Percentiles rank a stretch among this genome's conserved stretches.
These are phyloP conservation scores for Tulasnella sp. DNA, from an alignment of 768 basidiomycete genomes.

Conservation along the genomic window DNA sequence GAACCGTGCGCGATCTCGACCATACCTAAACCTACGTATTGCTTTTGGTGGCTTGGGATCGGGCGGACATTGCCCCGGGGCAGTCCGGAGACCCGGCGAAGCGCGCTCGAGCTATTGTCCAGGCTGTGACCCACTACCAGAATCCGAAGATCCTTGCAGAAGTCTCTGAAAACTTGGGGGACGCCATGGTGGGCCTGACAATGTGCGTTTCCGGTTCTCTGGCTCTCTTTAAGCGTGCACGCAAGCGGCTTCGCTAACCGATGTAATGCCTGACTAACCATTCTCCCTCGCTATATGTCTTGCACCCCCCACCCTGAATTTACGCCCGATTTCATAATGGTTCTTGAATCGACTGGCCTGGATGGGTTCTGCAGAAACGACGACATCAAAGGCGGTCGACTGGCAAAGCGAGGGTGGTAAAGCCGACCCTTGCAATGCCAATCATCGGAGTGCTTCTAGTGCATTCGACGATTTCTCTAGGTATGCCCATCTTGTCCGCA, in stretches of 20 bases:
- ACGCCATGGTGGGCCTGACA: conserved; percentile 91
- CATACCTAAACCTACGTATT: not conserved
- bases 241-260: not conserved
- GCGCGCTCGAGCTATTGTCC: conserved; percentile 92
- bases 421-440: conserved; percentile 32
- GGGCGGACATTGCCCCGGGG: conserved; percentile 14
- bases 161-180: conserved; percentile 79
- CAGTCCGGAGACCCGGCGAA: conserved; percentile 93
- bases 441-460: conserved; percentile 7
- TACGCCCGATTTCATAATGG: not conserved
- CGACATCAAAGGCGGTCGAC: conserved; percentile 69
- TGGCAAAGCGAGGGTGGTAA: conserved; percentile 72
- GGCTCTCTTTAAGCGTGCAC: conserved; percentile 18
- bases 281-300: conserved; percentile 6
- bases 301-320: not conserved
- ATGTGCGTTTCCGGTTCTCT: conserved; percentile 58
- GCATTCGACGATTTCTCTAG: not conserved
- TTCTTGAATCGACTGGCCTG: conserved; percentile 11
- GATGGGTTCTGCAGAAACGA: conserved; percentile 51
- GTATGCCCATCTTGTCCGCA: not conserved
- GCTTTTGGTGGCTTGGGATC: not conserved
- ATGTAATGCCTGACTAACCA: not conserved
- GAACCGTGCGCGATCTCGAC: not conserved
- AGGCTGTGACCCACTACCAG: conserved; percentile 94
- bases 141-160: conserved; percentile 92